Percentiles rank a stretch among this genome's conserved stretches.
These are phyloP conservation scores for Botryotinia narcissicola DNA, from an alignment of 2,329 filamentous ascomycete genomes.

Conservation along the genomic window DNA sequence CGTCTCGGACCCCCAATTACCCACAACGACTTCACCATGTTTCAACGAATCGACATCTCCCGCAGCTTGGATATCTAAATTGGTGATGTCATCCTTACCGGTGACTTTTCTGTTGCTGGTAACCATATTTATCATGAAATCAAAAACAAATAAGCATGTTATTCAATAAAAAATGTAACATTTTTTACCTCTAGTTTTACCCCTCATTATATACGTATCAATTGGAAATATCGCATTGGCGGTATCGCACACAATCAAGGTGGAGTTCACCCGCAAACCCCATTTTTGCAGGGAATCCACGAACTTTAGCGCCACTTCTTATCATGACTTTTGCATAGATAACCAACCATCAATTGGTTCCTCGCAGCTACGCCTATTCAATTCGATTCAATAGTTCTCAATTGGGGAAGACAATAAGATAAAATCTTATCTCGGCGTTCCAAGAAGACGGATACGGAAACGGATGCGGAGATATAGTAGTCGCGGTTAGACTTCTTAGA, in stretches of 20 bases:
- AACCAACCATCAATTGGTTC: not conserved
- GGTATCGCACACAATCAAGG: not conserved
- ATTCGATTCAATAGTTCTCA: not conserved
- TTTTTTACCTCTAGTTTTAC: not conserved
- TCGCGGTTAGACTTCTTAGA: not conserved
- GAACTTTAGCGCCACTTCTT: not conserved
- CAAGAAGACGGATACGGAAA: not conserved
- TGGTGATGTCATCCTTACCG: not conserved
- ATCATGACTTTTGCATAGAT: not conserved
- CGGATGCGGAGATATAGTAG: not conserved
- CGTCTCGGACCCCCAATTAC: slow-evolving; percentile 11
- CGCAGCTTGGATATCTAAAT: not conserved
- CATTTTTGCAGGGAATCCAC: not conserved
- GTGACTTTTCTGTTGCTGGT: not conserved
- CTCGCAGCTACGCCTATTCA: not conserved
- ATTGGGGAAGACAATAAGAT: not conserved
- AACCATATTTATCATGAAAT: not conserved
- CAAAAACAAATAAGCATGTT: not conserved
- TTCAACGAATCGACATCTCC: slow-evolving; percentile 5
- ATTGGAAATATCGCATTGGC: not conserved
- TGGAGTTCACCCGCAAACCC: not conserved
- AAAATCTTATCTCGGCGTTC: not conserved
- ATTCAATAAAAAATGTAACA: not conserved
- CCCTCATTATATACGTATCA: not conserved
- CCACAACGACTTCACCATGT: not conserved